These are phyloP conservation scores for Aegilops bicornis DNA, from an alignment of 176 grass and related monocot species.

Conservation along the genomic window DNA sequence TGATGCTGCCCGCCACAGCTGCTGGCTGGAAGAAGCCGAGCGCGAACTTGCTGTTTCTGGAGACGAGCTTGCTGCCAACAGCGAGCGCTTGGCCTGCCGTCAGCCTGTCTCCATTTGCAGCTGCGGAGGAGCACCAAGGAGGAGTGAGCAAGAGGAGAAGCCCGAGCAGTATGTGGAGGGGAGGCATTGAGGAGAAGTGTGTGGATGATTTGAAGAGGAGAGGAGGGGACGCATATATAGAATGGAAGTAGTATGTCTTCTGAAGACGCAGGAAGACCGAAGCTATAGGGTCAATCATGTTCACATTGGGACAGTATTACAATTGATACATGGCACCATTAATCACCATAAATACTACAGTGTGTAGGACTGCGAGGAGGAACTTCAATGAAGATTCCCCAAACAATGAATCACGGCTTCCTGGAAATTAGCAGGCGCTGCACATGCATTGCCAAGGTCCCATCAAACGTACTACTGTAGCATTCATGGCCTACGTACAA, in stretches of 20 bases:
- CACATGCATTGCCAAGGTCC: too few species aligned
- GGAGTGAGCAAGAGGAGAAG: neutral
- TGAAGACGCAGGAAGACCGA: too few species aligned
- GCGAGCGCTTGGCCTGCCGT: neutral
- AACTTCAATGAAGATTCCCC: neutral
- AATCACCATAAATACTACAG: neutral
- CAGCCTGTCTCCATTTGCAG: neutral
- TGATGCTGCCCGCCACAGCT: neutral
- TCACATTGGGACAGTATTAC: neutral
- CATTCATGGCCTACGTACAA: too few species aligned
- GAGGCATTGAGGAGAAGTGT: neutral
- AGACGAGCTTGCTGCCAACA: slow-evolving; percentile 1
- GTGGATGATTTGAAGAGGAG: neutral
- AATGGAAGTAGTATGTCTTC: neutral
- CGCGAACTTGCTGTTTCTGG: slow-evolving; percentile 1
- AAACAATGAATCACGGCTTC: too few species aligned
- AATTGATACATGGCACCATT: neutral
- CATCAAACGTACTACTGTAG: too few species aligned
- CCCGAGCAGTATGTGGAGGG: neutral
- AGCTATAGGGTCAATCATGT: neutral
- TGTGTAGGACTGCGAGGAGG: neutral
- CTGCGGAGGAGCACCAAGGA: neutral
- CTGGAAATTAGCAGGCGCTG: too few species aligned
- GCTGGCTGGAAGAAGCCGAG: slow-evolving; percentile 14
- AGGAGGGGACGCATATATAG: neutral